A percentile compares a stretch with the other conserved stretches of the same genome.
Evolutionary conservation across 805 yeast genomes (phyloP).

Genomic region (Teunomyces pallodes): DNA sequence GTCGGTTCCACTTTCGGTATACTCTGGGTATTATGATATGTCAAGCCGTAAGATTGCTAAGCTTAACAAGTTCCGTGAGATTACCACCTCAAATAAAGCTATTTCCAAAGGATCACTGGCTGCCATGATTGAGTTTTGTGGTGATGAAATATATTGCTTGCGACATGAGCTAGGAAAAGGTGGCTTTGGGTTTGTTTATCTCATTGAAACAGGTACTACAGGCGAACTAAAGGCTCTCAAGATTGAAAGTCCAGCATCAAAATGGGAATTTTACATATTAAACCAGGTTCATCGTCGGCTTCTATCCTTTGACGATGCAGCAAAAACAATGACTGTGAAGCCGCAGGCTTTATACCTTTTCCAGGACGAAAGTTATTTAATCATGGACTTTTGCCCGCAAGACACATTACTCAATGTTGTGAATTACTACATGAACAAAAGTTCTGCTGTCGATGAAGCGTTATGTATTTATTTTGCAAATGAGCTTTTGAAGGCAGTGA

Average conservation of each 20-base stretch:
- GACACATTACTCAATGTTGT: conserved; percentile 75
- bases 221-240: conserved; percentile 67
- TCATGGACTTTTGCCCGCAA: conserved; percentile 61
- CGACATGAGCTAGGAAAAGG: conserved; percentile 69
- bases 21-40: conserved; percentile 34
- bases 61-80: conserved; percentile 33
- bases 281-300: conserved; percentile 50
- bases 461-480: conserved; percentile 61
- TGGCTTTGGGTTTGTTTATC: conserved; percentile 75
- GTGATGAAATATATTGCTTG: conserved; percentile 46
- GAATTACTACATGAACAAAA: conserved; percentile 39
- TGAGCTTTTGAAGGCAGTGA: conserved; percentile 60
- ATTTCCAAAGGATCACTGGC: conserved; percentile 33
- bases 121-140: conserved; percentile 45
- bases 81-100: conserved; percentile 32
- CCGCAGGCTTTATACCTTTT: conserved; percentile 54
- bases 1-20: conserved; percentile 30
- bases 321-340: conserved; percentile 33
- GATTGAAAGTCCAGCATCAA: conserved; percentile 62
- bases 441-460: conserved; percentile 51
- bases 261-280: conserved; percentile 82
- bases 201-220: conserved; percentile 54
- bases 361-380: conserved; percentile 65
- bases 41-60: conserved; percentile 25
- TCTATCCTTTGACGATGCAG: conserved; percentile 21